A percentile compares a stretch with the other conserved stretches of the same genome.
These are phyloP conservation scores for Pyrus pyrifolia DNA, from an alignment of 306 rosid species.

Conservation along the genomic window DNA sequence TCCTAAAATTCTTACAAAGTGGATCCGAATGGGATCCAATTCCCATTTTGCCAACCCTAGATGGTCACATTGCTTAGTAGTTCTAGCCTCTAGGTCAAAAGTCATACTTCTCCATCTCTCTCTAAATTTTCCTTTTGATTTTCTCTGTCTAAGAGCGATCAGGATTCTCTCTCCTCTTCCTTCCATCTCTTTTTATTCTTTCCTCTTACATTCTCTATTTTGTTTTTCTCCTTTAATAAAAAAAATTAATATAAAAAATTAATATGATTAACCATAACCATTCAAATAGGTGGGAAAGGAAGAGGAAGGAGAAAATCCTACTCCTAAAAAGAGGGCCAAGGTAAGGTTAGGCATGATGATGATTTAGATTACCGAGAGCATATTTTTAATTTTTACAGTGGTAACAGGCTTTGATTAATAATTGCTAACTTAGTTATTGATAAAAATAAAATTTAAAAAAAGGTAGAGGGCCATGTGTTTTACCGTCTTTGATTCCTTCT, in stretches of 20 bases:
- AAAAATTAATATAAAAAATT: too few relatives aligned
- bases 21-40: too few relatives aligned
- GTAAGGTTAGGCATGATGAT: slow-evolving; percentile 21
- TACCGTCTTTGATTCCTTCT: slow-evolving; percentile 72
- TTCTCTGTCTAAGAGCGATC: slow-evolving; percentile 15
- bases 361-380: slow-evolving; percentile 38
- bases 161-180: too few relatives aligned
- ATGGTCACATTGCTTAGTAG: slow-evolving; percentile 14
- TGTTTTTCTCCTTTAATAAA: too few relatives aligned
- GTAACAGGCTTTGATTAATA: slow-evolving; percentile 34
- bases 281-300: too few relatives aligned
- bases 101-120: slow-evolving; percentile 16
- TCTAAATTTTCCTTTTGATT: neutral
- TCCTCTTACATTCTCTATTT: too few relatives aligned
- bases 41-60: slow-evolving; percentile 8
- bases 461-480: slow-evolving; percentile 49
- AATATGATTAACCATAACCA: too few relatives aligned
- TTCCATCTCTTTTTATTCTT: too few relatives aligned
- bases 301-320: too few relatives aligned
- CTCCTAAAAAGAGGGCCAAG: slow-evolving; percentile 10
- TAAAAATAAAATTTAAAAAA: slow-evolving; percentile 9
- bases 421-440: neutral
- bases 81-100: slow-evolving; percentile 7
- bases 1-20: fast-evolving
- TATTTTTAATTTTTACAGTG: slow-evolving; percentile 32